Conservation (phyloP, 1,139 yeast genomes). For the Protomyces inundatus region DNA sequence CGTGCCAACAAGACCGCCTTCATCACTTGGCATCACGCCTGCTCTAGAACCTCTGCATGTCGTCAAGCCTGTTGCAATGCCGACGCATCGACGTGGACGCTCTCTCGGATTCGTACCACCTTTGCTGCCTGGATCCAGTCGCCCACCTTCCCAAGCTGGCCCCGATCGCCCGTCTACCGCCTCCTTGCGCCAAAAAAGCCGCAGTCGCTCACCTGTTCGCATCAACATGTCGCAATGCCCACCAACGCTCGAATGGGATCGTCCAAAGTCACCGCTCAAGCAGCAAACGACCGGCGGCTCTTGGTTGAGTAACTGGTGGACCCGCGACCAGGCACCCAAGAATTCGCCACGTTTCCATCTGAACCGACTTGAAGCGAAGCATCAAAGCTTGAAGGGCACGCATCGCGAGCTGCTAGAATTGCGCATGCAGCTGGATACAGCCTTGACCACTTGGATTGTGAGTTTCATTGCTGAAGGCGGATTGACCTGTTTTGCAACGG, state of each 20-base stretch:
- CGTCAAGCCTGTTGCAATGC: too few species aligned
- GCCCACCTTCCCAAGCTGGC: too few species aligned
- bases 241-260: slow-evolving; percentile 15
- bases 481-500: neutral
- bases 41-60: too few species aligned
- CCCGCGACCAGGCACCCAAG: neutral
- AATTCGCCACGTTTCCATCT: neutral
- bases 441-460: slow-evolving; percentile 2
- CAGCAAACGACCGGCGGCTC: slow-evolving; percentile 7
- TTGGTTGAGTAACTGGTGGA: slow-evolving; percentile 16
- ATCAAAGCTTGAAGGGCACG: neutral
- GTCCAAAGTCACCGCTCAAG: slow-evolving; percentile 4
- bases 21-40: too few species aligned
- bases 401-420: neutral
- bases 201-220: slow-evolving; percentile 11
- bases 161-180: too few species aligned
- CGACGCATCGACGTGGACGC: too few species aligned
- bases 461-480: slow-evolving; percentile 1
- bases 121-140: too few species aligned
- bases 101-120: too few species aligned
- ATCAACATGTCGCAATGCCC: slow-evolving; percentile 17
- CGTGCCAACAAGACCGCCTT: too few species aligned
- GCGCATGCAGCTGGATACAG: slow-evolving; percentile 7
- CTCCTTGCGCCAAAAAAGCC: neutral
- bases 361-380: neutral